These are phyloP conservation scores for Acacia crassicarpa DNA, from an alignment of 306 rosid genomes.

Conservation along the genomic window DNA sequence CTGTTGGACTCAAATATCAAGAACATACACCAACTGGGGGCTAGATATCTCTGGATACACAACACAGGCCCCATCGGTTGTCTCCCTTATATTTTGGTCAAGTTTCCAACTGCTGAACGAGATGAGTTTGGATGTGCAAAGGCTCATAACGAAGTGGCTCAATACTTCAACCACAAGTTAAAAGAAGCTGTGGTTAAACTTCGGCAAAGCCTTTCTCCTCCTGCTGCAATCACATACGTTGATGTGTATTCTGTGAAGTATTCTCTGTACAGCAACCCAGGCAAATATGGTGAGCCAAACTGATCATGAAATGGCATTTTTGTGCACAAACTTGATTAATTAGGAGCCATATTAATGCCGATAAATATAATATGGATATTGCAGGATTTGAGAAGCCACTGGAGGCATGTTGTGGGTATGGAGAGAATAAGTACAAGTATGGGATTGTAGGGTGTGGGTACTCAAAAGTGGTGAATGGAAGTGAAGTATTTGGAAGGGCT, in stretches of 20 bases:
- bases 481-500: slow-evolving; percentile 41
- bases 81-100: slow-evolving; percentile 31
- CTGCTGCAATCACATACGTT: slow-evolving; percentile 61
- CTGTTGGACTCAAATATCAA: slow-evolving; percentile 6
- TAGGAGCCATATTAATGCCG: neutral
- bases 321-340: neutral
- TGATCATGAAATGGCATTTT: neutral
- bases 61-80: slow-evolving; percentile 48
- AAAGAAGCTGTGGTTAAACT: slow-evolving; percentile 48
- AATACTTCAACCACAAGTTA: slow-evolving; percentile 51
- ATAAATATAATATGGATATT: neutral
- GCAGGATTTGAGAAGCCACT: slow-evolving; percentile 57
- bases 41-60: slow-evolving; percentile 48
- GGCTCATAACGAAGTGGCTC: slow-evolving; percentile 35
- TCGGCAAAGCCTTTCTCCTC: slow-evolving; percentile 42
- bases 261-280: slow-evolving; percentile 39
- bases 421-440: slow-evolving; percentile 48
- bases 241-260: slow-evolving; percentile 51
- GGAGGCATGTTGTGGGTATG: slow-evolving; percentile 57
- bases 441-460: slow-evolving; percentile 33
- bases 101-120: slow-evolving; percentile 23
- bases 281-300: slow-evolving; percentile 19
- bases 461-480: slow-evolving; percentile 28
- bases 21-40: slow-evolving; percentile 36
- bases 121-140: slow-evolving; percentile 61